These are phyloP conservation scores for Coemansia sp. DNA, from an alignment of 192 early-diverging fungal genomes.

Conservation along the genomic window DNA sequence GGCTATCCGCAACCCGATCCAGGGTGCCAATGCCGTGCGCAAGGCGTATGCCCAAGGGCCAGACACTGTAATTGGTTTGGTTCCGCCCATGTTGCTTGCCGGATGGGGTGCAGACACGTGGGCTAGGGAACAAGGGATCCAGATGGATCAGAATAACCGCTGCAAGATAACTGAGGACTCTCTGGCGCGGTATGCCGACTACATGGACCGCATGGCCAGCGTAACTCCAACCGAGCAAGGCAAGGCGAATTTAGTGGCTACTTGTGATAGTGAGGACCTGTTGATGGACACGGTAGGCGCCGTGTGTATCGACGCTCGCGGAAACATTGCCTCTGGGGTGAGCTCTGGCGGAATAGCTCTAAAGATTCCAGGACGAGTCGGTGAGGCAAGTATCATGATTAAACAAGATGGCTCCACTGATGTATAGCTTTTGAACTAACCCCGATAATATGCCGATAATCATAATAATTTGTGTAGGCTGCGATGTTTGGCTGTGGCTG, in stretches of 20 bases:
- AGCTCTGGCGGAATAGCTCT: conserved; percentile 86
- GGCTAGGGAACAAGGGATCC: conserved; percentile 19
- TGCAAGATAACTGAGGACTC: conserved; percentile 27
- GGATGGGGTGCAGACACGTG: conserved; percentile 61
- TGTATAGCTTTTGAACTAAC: background rate
- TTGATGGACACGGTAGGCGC: conserved; percentile 87
- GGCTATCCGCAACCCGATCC: conserved; percentile 70
- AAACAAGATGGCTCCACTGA: background rate
- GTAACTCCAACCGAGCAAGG: background rate
- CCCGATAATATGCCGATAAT: background rate
- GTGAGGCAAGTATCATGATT: conserved; percentile 61
- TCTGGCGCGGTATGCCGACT: conserved; percentile 18
- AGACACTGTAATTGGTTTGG: conserved; percentile 34
- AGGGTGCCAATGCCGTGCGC: conserved; percentile 55
- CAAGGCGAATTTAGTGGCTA: background rate
- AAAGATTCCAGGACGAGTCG: conserved; percentile 79
- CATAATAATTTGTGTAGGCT: conserved; percentile 55
- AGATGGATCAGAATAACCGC: conserved; percentile 9
- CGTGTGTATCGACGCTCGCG: conserved; percentile 66
- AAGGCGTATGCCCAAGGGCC: conserved; percentile 25
- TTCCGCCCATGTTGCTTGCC: conserved; percentile 59
- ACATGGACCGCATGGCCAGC: conserved; percentile 18
- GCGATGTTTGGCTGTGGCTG: conserved; percentile 81
- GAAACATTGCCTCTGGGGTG: conserved; percentile 70
- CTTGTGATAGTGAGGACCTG: conserved; percentile 2